Percentiles rank a stretch among this genome's conserved stretches.
These are phyloP conservation scores for Heritiera fomes DNA, from an alignment of 345 rosid species.

Conservation along the genomic window DNA sequence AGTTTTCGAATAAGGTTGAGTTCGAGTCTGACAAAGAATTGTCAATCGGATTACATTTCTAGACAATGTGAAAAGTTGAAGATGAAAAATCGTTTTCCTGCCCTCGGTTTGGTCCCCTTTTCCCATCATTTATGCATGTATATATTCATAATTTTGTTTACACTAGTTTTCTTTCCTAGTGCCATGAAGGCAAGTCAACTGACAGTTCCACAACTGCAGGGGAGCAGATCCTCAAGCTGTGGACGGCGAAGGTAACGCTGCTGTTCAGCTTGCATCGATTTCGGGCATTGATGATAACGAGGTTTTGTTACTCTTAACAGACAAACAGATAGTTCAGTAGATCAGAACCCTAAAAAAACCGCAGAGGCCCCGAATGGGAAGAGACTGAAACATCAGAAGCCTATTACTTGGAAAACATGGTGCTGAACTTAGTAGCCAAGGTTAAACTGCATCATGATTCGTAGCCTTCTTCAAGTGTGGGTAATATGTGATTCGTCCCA, in stretches of 20 bases:
- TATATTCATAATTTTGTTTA: not conserved
- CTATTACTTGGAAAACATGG: not conserved
- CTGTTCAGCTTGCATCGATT: constrained; percentile 45
- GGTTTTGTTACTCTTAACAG: constrained; percentile 41
- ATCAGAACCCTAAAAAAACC: not conserved
- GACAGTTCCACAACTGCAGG: constrained; percentile 35
- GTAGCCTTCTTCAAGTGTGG: not conserved
- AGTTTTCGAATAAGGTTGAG: too few relatives aligned
- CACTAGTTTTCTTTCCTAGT: not conserved
- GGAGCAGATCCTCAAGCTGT: constrained; percentile 60
- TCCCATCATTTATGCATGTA: not conserved
- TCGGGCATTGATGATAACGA: constrained; percentile 45
- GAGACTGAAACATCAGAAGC: not conserved
- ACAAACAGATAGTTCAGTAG: constrained; percentile 27
- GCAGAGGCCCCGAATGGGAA: too few relatives aligned
- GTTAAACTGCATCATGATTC: too few relatives aligned
- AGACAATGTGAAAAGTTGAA: not conserved
- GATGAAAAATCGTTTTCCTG: not conserved
- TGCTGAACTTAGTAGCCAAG: not conserved
- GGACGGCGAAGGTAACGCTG: constrained; percentile 43
- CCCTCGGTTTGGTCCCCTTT: too few relatives aligned
- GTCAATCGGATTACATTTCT: too few relatives aligned
- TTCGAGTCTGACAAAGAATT: too few relatives aligned
- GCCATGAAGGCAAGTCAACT: not conserved
- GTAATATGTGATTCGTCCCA: not conserved